Base-by-base conservation (phyloP, 2,329 filamentous ascomycete genomes). In the Fusarium setosum region DNA sequence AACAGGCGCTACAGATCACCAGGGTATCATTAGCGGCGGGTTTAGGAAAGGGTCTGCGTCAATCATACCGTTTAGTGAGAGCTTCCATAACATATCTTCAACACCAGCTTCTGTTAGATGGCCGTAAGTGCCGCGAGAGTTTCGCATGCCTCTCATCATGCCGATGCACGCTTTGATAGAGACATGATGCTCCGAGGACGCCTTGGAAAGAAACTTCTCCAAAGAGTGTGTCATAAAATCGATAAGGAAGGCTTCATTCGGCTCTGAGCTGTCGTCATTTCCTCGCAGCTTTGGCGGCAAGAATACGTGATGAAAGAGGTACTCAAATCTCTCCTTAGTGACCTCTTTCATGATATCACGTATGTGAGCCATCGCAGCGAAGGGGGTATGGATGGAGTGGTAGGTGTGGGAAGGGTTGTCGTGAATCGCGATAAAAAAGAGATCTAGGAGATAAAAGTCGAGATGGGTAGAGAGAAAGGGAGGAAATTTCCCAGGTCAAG, bases 211-310 rank as follows among this genome's bases (percentile, higher is more conserved):
- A n/a, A 69, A 69, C 11, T n/a, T 11, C 20, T 3, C 21, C 15
- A 69, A 12, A 10, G 56, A 62, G 3, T 44, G 12, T 10, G 40
- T 34, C 3, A 65, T 50, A 44, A 68, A 64, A 10, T 56, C 48
- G 6, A 47, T 18, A 9, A 68, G 40, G 6, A 38, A 10, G 2
- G 12, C 9, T 2, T 37, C 59, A 15, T 56, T 60, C 3, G 17
- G 7, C 6, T 12, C 12, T 10, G 42, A 58, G 11, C 5, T 35
- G 10, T 69, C 64, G 21, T 70, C 68, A 7, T 40, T 11, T 1
- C 65, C 63, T 3, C 76, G 77, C 0, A 75, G 59, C 6, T 73
- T 68, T 0, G 74, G 67, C 0, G 77, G 75, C 4, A 79, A 57
- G 24, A 78, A 78, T 5, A 78, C 44, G 34, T 78, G 76, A 40